Evolutionary conservation across 1,139 yeast genomes (phyloP).

Genomic region (Diutina scorzettiae): DNA sequence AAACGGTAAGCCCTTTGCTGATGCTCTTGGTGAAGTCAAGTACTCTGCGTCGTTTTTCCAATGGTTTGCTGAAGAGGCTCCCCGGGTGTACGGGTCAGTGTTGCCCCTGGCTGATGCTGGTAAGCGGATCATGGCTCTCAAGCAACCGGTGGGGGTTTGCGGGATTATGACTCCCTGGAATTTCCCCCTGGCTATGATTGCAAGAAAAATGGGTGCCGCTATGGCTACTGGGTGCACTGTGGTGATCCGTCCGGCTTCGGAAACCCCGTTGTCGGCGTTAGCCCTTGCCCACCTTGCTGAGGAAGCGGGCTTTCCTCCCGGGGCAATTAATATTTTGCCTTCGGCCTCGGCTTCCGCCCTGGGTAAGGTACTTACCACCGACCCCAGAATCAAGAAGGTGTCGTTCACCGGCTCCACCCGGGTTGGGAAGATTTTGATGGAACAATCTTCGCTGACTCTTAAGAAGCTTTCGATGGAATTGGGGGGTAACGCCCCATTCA

Average conservation of each 20-base stretch:
- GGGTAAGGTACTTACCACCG: slow-evolving; percentile 39
- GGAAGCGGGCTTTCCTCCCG: slow-evolving; percentile 81
- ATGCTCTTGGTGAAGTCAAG: slow-evolving; percentile 64
- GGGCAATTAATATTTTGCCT: slow-evolving; percentile 57
- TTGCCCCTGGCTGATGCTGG: slow-evolving; percentile 50
- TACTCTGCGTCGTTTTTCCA: slow-evolving; percentile 75
- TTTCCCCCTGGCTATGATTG: slow-evolving; percentile 90
- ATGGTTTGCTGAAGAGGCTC: slow-evolving; percentile 85
- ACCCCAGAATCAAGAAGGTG: slow-evolving; percentile 45
- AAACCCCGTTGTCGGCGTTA: slow-evolving; percentile 79
- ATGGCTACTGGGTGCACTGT: slow-evolving; percentile 89
- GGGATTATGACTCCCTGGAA: slow-evolving; percentile 85
- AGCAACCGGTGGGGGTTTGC: slow-evolving; percentile 32
- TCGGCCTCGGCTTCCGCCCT: slow-evolving; percentile 44
- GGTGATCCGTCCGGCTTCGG: slow-evolving; percentile 81
- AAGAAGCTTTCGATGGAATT: slow-evolving; percentile 74
- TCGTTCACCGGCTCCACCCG: slow-evolving; percentile 83
- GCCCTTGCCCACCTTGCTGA: slow-evolving; percentile 66
- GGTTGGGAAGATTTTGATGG: slow-evolving; percentile 56
- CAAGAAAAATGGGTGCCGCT: slow-evolving; percentile 86
- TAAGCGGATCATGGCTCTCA: slow-evolving; percentile 51
- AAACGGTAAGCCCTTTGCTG: slow-evolving; percentile 73
- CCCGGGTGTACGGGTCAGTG: slow-evolving; percentile 60
- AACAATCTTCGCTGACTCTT: slow-evolving; percentile 62
- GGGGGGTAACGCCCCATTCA: slow-evolving; percentile 92